A percentile compares a stretch with the other conserved stretches of the same genome.
phyloP scores from a whole-genome alignment of 2,329 filamentous ascomycete genomes.

The Sporothrix humicola region DNA sequence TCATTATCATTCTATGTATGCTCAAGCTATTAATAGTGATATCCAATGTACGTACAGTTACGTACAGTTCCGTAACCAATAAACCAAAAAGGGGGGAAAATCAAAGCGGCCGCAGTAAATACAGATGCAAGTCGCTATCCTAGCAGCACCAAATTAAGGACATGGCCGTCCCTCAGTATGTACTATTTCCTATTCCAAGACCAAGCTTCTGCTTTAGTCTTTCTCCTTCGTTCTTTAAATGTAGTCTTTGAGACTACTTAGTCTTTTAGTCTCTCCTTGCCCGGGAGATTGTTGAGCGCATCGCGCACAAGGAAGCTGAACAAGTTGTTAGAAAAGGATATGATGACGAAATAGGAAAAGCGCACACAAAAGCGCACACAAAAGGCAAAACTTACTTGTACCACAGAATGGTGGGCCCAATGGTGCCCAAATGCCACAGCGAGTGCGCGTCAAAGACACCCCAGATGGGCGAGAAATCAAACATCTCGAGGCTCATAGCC shows the following conservation, averaged over 20 bases:
- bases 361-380: constrained; percentile 21
- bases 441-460: constrained; percentile 91
- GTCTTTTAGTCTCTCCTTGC: constrained; percentile 68
- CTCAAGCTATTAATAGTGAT: not conserved
- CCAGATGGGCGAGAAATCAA: constrained; percentile 87
- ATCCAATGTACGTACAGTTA: not conserved
- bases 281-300: constrained; percentile 78
- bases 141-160: not conserved
- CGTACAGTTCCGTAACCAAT: not conserved
- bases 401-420: constrained; percentile 85
- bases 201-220: not conserved
- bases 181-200: not conserved
- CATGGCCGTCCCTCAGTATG: not conserved
- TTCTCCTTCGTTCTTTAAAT: not conserved
- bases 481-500: constrained; percentile 93
- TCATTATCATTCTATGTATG: constrained; percentile 25
- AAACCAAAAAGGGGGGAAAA: not conserved
- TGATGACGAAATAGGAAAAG: not conserved
- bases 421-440: constrained; percentile 93
- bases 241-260: constrained; percentile 10
- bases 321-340: constrained; percentile 39
- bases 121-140: not conserved
- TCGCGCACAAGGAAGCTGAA: constrained; percentile 84
- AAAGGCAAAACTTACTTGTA: constrained; percentile 76
- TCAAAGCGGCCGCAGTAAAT: not conserved